phyloP scores from a whole-genome alignment of 768 basidiomycete genomes.

The Suillus brevipes region DNA sequence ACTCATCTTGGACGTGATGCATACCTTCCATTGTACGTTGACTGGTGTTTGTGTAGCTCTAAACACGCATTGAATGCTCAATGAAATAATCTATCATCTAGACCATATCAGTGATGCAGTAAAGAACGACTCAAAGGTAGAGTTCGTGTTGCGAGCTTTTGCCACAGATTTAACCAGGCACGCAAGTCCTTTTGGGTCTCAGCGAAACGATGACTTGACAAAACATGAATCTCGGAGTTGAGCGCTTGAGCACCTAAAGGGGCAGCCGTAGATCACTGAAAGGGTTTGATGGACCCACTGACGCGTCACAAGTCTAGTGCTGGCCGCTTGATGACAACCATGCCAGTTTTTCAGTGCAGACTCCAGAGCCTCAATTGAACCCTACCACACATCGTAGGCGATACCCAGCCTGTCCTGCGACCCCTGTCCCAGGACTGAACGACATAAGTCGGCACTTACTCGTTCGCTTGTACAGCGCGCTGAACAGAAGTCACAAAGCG shows the following conservation, averaged over 20 bases:
- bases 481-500: neutral
- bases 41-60: neutral
- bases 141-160: neutral
- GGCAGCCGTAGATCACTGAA: neutral
- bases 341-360: neutral
- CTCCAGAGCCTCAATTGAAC: neutral
- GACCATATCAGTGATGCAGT: neutral
- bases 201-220: neutral
- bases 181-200: neutral
- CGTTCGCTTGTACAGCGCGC: too few species aligned
- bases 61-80: neutral
- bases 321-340: neutral
- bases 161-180: neutral
- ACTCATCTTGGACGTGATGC: neutral
- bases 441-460: neutral
- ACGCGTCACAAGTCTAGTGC: neutral
- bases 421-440: neutral
- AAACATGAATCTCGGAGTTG: neutral
- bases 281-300: neutral
- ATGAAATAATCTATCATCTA: neutral
- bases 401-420: neutral
- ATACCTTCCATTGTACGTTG: constrained; percentile 1
- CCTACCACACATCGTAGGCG: neutral
- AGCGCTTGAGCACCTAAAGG: neutral
- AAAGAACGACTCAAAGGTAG: neutral